Evolutionary conservation across 1,284 basidiomycete genomes (phyloP), one percentile per base, ranked within the genome.

Genomic region (Stereum hirsutum): DNA sequence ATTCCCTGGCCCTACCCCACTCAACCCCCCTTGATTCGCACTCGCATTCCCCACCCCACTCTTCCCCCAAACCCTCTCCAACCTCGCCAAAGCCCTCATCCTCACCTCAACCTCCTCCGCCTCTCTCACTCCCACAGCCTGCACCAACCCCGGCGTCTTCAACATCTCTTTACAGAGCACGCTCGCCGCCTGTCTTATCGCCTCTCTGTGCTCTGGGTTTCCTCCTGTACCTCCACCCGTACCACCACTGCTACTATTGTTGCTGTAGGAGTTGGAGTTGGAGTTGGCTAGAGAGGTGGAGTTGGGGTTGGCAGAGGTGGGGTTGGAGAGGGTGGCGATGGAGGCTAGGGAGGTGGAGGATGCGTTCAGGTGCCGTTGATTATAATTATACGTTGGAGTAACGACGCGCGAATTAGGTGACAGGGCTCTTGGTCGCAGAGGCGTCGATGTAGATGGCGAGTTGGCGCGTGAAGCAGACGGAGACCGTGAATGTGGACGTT

Each of bases 91-190:
- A 2, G 70, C 61, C 8, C 74, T 64, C 50, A 84, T 62, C 39
- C 85, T 69, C 14, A 74, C 62, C 59, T 89, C 85, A 7, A 89
- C 81, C 54, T 87, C 79, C 43, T 81, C 79, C 73, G 76, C 82
- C 44, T 81, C 79, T 52, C 64, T 67, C 35, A 65, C 54, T 20
- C 66, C 69, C 33, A 66, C 51, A 21, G 73, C 66, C 42, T 68
- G 67, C 41, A 60, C 65, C 54, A 74, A 59, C 51, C 78, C 72
- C 2, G 61, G 54, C 20, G 79, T 72, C 51, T 72, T 72, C 41
- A 74, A 57, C 56, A 81, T 66, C 54, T 83, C 79, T 51, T 70
- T 78, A 59, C 81, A 81, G 27, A 87, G 58, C 55, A 81, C 58
- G 1, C 73, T 68, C 6, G 70, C 70, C 4, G 83, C 82, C 0